Evolutionary conservation across 2,329 filamentous ascomycete species (phyloP), one percentile per base, ranked within the genome.

Genomic region (Penicillium sp.): DNA sequence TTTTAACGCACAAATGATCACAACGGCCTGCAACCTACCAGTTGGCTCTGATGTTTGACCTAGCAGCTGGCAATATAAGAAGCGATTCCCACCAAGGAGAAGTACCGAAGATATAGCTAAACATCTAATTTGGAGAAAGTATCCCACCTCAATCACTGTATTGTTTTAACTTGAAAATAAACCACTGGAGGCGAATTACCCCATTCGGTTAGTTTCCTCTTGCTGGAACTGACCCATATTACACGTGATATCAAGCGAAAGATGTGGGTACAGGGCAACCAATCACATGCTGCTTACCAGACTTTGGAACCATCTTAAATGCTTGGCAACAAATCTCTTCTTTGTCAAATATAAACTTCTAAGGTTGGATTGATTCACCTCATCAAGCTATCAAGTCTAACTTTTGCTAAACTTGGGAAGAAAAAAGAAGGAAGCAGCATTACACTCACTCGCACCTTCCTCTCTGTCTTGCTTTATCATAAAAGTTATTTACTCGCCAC

Each of bases 401-500:
- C 36, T 33, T 45, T 55, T 45, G 47, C 45, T 36, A 46, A 42
- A 22, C 2, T 22, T 22, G 22, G 22, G 4, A 22, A 22, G 22
- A 22, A 17, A 14, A 4, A 41, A 14, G 17, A 42, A 33, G 19
- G 17, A 41, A 14, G 17, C 36, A 33, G 19, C 14, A 41, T 12
- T 16, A 35, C 19, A 14, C n/a, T 42, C 36, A 35, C n/a, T 26
- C 25, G 10, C 1, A 19, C 30, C 12, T 22, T 26, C n/a, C 12
- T 12, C 16, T 31, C n/a, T 14, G 4, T 44, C 28, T 33, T 19
- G 37, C 26, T 17, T 30, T 25, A 16, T 43, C 25, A 11, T 11
- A 83, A 96, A 57, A 43, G 8, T 26, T 11, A 25, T 46, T 42
- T 7, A 28, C 11, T 53, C 16, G 19, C 31, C 41, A 48, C 22